Evolutionary conservation across 176 grass and related monocot species (phyloP).

Genomic region (Poa annua): DNA sequence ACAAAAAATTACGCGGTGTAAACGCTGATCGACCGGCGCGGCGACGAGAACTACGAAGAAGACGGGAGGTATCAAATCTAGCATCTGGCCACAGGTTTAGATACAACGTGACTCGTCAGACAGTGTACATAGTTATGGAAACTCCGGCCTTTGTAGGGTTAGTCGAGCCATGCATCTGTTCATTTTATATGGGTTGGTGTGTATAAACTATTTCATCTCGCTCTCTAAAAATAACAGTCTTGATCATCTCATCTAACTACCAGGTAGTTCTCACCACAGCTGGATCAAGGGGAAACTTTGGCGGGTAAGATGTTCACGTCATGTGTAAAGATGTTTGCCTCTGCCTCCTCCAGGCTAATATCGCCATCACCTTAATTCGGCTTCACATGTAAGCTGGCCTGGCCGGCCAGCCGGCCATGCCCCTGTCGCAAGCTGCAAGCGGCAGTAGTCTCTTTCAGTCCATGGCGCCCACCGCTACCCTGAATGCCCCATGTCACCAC

Average conservation of each 20-base stretch:
- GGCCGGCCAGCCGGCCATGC: constrained; percentile 24
- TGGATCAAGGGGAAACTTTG: constrained; percentile 17
- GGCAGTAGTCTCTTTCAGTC: constrained; percentile 1
- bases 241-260: not conserved
- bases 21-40: not conserved
- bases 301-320: constrained; percentile 21
- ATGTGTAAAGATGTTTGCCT: constrained; percentile 5
- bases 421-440: not conserved
- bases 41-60: not conserved
- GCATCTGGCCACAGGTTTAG: not conserved
- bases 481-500: not conserved
- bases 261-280: constrained; percentile 41
- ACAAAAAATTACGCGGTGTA: not conserved
- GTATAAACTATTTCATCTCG: no score
- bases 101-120: not conserved
- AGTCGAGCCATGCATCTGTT: not conserved
- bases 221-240: no score
- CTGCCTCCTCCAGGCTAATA: constrained; percentile 10
- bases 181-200: no score
- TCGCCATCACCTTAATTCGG: constrained; percentile 16
- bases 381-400: constrained; percentile 25
- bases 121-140: no score
- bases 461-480: not conserved
- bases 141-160: constrained; percentile 2
- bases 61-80: not conserved